Conservation (phyloP, 805 yeast species). For the Cyberlindnera veronae region DNA sequence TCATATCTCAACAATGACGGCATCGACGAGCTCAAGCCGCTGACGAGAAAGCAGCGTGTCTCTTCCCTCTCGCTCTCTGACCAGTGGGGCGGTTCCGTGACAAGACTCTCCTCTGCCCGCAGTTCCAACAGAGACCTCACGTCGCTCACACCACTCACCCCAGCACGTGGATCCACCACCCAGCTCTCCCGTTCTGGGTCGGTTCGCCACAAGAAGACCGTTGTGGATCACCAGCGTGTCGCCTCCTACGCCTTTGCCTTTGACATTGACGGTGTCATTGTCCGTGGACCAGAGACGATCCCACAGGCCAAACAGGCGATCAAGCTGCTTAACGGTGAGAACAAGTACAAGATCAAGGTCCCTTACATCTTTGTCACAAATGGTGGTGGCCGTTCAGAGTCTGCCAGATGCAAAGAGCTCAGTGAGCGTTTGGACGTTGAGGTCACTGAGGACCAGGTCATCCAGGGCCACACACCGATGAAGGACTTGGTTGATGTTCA, state of each 20-base stretch:
- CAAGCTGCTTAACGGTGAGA: constrained; percentile 69
- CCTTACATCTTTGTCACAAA: constrained; percentile 87
- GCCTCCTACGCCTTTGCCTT: constrained; percentile 88
- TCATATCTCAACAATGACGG: constrained; percentile 73
- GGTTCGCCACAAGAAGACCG: constrained; percentile 41
- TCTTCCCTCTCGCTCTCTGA: constrained; percentile 68
- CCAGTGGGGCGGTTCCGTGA: constrained; percentile 52
- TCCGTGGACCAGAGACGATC: constrained; percentile 79
- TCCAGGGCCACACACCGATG: constrained; percentile 95
- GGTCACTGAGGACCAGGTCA: constrained; percentile 73
- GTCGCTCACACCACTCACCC: constrained; percentile 24
- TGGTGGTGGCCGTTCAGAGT: constrained; percentile 88
- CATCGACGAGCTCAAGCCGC: constrained; percentile 63
- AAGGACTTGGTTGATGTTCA: constrained; percentile 66
- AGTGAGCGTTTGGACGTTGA: constrained; percentile 54
- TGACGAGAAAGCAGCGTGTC: constrained; percentile 57
- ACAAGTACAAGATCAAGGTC: constrained; percentile 70
- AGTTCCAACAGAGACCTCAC: constrained; percentile 28
- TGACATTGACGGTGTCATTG: constrained; percentile 89
- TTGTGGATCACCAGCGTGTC: constrained; percentile 66
- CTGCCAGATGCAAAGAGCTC: constrained; percentile 68
- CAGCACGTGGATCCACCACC: constrained; percentile 15
- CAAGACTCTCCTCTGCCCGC: constrained; percentile 27
- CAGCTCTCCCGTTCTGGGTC: constrained; percentile 26
- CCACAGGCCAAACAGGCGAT: constrained; percentile 78